Base-by-base conservation (phyloP, 2,329 filamentous ascomycete species). In the Xylaria sp. region DNA sequence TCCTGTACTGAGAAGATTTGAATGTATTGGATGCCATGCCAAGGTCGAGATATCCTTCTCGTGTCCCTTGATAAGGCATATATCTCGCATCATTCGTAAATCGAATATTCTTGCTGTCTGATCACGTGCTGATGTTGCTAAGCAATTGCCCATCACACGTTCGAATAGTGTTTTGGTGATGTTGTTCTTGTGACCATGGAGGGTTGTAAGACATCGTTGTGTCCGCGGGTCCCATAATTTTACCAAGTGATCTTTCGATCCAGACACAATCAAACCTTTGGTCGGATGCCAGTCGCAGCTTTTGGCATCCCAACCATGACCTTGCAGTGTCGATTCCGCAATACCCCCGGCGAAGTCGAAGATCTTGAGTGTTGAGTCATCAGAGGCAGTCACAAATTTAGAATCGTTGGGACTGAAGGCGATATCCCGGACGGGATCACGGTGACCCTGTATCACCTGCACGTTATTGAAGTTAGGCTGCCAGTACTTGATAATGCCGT, bases 401-500 rank as follows among this genome's bases (percentile, higher is more conserved):
- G 92, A 88, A 81, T 99, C 96, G 70, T 92, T 97, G 0, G 96
- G 96, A 68, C 94, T 93, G 80, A 98, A 98, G 9, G 95, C 92
- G 47, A 99, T 84, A 76, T 98, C 96, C 75, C 96, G 87, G 69
- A 99, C 93, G 5, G 95, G 92, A 78, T 98, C 94, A 58, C 89
- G 89, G 78, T 98, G 96, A 6, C 94, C 96, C 78, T 94, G 91
- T 63, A 99, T 93, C 62, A 93, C 94, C 80, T 98, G 93, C 68
- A 98, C 94, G 76, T 98, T 98, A 85, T 99, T 98, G 84, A 99
- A 98, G 80, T 98, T 99, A 37, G 95, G 93, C 80, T 98, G 94
- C 93, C 95, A 98, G 82, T 99, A 99, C 83, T 98, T 98, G 81
- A 99, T 91, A 71, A 96, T 88, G 65, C 96, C 96, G 74, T 96